phyloP scores from a whole-genome alignment of 2,329 filamentous ascomycete species.

The Sarocladium strictum region DNA sequence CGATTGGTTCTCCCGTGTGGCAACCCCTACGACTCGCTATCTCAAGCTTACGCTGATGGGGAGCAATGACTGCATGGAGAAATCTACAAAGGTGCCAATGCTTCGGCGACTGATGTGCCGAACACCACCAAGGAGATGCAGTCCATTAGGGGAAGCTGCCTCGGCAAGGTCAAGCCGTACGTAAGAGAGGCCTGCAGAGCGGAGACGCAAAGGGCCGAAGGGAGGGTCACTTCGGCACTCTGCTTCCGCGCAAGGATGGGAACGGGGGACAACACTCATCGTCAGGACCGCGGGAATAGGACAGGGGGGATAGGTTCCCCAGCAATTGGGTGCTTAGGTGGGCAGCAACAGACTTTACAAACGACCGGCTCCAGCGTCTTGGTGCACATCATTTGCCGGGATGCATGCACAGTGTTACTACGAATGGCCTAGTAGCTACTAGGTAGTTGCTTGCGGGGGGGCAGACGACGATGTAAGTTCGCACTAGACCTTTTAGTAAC shows the following conservation, averaged over 20 bases:
- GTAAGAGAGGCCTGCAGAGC: neutral
- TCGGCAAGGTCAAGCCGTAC: neutral
- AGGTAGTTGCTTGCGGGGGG: neutral
- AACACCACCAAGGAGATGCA: neutral
- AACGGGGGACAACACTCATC: too few species aligned
- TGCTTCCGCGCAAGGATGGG: neutral
- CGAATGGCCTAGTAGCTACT: neutral
- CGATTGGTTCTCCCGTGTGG: too few species aligned
- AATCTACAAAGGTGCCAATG: neutral
- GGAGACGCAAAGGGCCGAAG: neutral
- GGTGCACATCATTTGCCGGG: neutral
- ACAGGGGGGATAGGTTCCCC: neutral
- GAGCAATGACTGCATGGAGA: too few species aligned
- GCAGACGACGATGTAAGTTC: neutral
- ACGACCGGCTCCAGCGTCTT: neutral
- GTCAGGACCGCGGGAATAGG: neutral
- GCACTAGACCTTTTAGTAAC: constrained; percentile 1
- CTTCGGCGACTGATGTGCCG: neutral
- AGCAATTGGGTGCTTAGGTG: neutral
- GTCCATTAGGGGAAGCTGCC: neutral
- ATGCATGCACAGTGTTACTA: too few species aligned
- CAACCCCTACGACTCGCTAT: too few species aligned
- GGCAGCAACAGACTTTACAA: neutral
- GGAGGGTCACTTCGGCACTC: neutral
- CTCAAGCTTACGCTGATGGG: too few species aligned